Base-by-base conservation (phyloP, 495 filamentous ascomycete genomes). In the Chaetomium fimeti region DNA sequence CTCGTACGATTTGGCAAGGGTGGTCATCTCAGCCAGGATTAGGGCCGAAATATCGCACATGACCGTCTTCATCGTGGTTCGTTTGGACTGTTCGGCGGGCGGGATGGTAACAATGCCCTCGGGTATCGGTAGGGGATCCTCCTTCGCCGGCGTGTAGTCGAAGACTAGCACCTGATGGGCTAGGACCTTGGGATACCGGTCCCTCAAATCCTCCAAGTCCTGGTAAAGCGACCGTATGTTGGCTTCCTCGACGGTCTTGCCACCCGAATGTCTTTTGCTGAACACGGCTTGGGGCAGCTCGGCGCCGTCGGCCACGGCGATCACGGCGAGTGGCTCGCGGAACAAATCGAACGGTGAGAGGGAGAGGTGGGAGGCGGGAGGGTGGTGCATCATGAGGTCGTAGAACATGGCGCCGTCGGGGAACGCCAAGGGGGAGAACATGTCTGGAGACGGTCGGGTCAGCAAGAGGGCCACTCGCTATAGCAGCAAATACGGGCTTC, bases 401-500 rank as follows among this genome's bases (percentile, higher is more conserved):
- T 95, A 97, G 65, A 97, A 84, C 67, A 99, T 88, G 66, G 88
- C 85, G 60, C 94, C 94, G 64, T 86, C 85, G 11, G 93, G 93
- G 74, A 96, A 98, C 2, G 91, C 92, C 67, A 96, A 81, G 28
- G 94, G 94, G 49, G 92, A 95, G 74, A 98, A 97, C 88, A 96
- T 93, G 71, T 92, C 93, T 97, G 71, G 68, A 64, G 49, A 32
- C 55, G 58, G 36, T 42, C 53, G 60, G 64, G 71, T 81, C 64
- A 82, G 76, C 63, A 65, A 45, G 45, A 13, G 22, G 36, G 16
- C 42, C 29, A n/a, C n/a, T 8, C 43, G 12, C 12, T 25, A 8
- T 13, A 16, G 12, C 52, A 58, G 56, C 5, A 28, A 12, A 22
- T 24, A 11, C 1, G 29, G 28, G 29, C 6, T 7, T 28, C 54